Evolutionary conservation across 1,284 basidiomycete species (phyloP).

Genomic region (Ustilago sp.): DNA sequence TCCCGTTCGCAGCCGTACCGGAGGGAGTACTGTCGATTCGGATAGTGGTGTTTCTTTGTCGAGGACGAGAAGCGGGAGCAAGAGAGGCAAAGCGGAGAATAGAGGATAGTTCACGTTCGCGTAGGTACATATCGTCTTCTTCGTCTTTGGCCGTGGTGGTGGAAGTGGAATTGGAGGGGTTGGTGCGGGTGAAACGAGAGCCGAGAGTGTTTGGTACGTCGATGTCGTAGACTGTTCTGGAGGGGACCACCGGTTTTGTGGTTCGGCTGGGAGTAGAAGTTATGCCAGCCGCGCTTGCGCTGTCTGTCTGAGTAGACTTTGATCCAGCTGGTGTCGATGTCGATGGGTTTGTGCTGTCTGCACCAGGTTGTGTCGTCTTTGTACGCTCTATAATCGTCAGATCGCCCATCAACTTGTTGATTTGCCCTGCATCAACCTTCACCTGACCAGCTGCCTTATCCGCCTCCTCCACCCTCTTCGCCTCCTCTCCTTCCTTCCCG

Average conservation of each 20-base stretch:
- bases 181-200: conserved; percentile 6
- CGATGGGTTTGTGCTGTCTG: background rate
- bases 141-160: background rate
- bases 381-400: conserved; percentile 28
- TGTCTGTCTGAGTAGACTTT: background rate
- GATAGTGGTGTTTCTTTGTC: conserved; percentile 5
- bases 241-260: conserved; percentile 7
- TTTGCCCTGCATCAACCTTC: background rate
- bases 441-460: background rate
- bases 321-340: background rate
- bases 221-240: conserved; percentile 17
- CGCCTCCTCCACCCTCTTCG: background rate
- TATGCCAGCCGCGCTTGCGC: background rate
- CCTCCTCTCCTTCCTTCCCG: background rate
- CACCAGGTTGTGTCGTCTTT: background rate
- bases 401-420: conserved; percentile 18
- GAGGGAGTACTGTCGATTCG: conserved; percentile 4
- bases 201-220: conserved; percentile 42
- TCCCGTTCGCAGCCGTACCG: background rate
- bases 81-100: conserved; percentile 34
- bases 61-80: conserved; percentile 15
- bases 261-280: background rate
- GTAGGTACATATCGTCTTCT: conserved; percentile 3
- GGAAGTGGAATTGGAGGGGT: conserved; percentile 1
- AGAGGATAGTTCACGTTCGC: conserved; percentile 16